Evolutionary conservation across 2,329 filamentous ascomycete genomes (phyloP).

Genomic region (Fusarium sororula): DNA sequence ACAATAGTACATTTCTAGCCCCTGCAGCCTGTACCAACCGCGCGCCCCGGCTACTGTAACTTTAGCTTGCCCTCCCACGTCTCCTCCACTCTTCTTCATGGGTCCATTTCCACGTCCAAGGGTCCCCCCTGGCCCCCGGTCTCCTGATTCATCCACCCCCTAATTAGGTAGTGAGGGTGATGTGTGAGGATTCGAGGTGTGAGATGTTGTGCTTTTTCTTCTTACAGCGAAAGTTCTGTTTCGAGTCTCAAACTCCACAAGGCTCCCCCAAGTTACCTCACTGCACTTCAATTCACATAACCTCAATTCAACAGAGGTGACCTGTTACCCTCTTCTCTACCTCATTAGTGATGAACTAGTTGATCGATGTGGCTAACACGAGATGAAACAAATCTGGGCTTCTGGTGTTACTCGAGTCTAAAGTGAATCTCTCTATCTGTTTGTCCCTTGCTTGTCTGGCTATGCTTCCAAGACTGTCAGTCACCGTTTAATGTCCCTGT

Average conservation of each 20-base stretch:
- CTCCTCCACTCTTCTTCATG: conserved; percentile 4
- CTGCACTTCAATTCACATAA: conserved; percentile 8
- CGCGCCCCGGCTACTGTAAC: conserved; percentile 29
- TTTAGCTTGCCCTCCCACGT: conserved; percentile 26
- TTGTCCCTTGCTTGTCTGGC: conserved; percentile 5
- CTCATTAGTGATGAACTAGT: background rate
- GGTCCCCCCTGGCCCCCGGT: conserved; percentile 24
- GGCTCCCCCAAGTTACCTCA: background rate
- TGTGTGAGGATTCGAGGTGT: conserved; percentile 2
- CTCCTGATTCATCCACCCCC: conserved; percentile 23
- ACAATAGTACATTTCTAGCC: no score
- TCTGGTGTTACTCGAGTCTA: conserved; percentile 27
- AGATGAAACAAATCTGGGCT: conserved; percentile 30
- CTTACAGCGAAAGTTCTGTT: conserved; percentile 21
- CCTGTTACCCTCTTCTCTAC: background rate
- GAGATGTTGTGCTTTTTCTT: conserved; percentile 3
- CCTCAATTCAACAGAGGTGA: background rate
- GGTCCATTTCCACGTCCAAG: conserved; percentile 20
- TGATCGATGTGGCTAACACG: conserved; percentile 2
- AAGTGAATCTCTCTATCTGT: background rate
- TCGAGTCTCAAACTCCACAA: conserved; percentile 18
- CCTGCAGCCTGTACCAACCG: no score
- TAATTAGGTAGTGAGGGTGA: background rate
- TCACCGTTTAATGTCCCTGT: conserved; percentile 19
- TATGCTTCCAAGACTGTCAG: conserved; percentile 27